phyloP scores from a whole-genome alignment of 768 basidiomycete species.

The Russula sp. region DNA sequence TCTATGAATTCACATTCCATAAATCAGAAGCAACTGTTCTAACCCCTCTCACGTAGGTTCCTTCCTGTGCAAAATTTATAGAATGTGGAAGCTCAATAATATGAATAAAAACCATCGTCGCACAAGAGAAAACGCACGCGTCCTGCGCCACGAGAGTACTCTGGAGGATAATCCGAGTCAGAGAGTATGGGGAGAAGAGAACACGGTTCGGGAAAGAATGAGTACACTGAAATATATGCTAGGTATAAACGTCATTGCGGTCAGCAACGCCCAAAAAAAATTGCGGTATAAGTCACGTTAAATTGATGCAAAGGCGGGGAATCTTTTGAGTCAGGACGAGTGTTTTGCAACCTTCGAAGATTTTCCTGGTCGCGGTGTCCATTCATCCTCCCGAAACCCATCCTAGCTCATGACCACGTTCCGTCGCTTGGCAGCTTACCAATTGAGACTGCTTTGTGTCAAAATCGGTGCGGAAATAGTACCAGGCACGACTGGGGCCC shows the following conservation, averaged over 20 bases:
- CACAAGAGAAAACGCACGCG: conserved; percentile 9
- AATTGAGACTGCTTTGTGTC: conserved; percentile 81
- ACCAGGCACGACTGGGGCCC: conserved; percentile 51
- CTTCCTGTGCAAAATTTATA: conserved; percentile 7
- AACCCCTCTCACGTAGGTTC: not conserved
- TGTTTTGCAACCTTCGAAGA: not conserved
- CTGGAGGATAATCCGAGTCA: conserved; percentile 12
- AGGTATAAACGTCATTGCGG: conserved; percentile 7
- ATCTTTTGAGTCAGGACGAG: conserved; percentile 7
- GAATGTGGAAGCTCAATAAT: conserved; percentile 16
- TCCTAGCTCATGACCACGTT: not conserved
- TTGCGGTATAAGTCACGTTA: not conserved
- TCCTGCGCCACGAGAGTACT: conserved; percentile 19
- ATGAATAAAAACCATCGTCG: conserved; percentile 13
- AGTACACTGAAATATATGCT: conserved; percentile 8
- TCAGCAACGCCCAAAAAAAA: conserved; percentile 2
- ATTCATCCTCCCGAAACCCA: conserved; percentile 2
- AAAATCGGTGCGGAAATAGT: conserved; percentile 75
- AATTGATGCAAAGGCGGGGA: conserved; percentile 6
- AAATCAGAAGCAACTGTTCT: not conserved
- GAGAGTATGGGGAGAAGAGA: not conserved
- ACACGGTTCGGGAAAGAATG: not conserved
- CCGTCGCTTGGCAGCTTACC: conserved; percentile 46
- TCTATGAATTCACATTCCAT: too few relatives aligned
- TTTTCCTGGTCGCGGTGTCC: not conserved